Base-by-base conservation (phyloP, 1,284 basidiomycete species). In the Pseudozyma tsukubaensis region DNA sequence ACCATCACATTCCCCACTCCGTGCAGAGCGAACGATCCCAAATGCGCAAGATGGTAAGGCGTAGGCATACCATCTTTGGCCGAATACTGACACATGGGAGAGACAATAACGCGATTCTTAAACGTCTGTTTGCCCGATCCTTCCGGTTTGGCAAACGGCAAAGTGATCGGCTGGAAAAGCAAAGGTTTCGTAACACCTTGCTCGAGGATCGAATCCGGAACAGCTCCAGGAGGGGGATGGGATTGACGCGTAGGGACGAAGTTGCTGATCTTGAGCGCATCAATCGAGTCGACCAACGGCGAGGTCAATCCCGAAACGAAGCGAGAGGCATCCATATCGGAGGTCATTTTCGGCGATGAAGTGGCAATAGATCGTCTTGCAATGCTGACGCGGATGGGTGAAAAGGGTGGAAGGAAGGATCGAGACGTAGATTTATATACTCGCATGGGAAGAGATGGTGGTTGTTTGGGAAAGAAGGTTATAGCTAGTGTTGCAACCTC, bases 11-110 rank as follows among this genome's bases (percentile, higher is more conserved):
- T 74, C 10, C 81, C 81, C 11, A 59, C 79, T n/a, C 82, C 82
- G 63, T 81, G 82, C 34, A 84, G 59, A 1, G 82, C 81, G 57
- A 82, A 83, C 6, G 73, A 68, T 16, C 81, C 82, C 7, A 79
- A 72, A 50, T 84, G 82, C 12, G 75, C 81, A 21, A 84, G 62
- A 45, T 84, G 82, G 59, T 78, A 84, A 3, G 80, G 81, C 2
- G 79, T 70, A 7, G 74, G 74, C 29, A 81, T 59, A n/a, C 82
- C 82, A 50, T 84, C 74, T 5, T 50, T 39, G 8, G 73, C 70
- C 13, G 78, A 80, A 49, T 82, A 84, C 65, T 80, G 78, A 44
- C 81, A 83, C 82, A 83, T 81, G 40, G 80, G 81, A 12, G 74
- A 61, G 14, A 81, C 73, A 39, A 77, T 64, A 16, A 76, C 70